Base-by-base conservation (phyloP, 495 filamentous ascomycete genomes). In the Elaphomyces granulatus region DNA sequence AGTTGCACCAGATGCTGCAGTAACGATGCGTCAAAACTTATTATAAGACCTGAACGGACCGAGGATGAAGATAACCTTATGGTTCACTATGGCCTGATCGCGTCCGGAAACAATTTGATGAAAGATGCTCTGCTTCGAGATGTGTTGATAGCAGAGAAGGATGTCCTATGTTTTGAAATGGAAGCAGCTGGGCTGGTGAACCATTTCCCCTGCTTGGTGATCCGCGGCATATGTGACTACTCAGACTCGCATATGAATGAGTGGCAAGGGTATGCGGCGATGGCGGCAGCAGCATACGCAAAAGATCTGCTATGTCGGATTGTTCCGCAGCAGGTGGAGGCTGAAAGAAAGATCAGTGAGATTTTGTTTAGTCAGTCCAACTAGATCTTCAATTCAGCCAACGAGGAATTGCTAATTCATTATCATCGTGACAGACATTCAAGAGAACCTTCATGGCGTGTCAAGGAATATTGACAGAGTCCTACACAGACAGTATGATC, bases 201-300 rank as follows among this genome's bases (percentile, higher is more conserved):
- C 6, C 34, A 36, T 15, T 20, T 43, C 15, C 44, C 35, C 34
- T 52, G 47, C 23, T 35, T 52, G n/a, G 46, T 51, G 21, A 51
- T 57, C 10, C 34, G 49, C 34, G 54, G 54, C 8, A 47, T 57
- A 18, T 53, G 49, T 43, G 52, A 57, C 38, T 57, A 55, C 42
- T 39, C 48, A 15, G 54, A 57, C 37, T 41, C 42, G 3, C 47
- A 55, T 31, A 57, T 47, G 32, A 45, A 52, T 16, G 32, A 34
- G 10, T 57, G 52, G 53, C 52, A 57, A 34, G 33, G 19, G 20
- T 60, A 56, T 34, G 53, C 56, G 26, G 56, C 56, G 8, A 43
- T 41, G 8, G 39, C 41, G 1, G 56, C 56, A 4, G 56, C 56
- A 1, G 56, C 51, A 2, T 60, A 56, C 41, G 46, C 53, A 10